Evolutionary conservation across 1,284 basidiomycete genomes (phyloP), one percentile per base, ranked within the genome.

Genomic region (Puccinia horiana): DNA sequence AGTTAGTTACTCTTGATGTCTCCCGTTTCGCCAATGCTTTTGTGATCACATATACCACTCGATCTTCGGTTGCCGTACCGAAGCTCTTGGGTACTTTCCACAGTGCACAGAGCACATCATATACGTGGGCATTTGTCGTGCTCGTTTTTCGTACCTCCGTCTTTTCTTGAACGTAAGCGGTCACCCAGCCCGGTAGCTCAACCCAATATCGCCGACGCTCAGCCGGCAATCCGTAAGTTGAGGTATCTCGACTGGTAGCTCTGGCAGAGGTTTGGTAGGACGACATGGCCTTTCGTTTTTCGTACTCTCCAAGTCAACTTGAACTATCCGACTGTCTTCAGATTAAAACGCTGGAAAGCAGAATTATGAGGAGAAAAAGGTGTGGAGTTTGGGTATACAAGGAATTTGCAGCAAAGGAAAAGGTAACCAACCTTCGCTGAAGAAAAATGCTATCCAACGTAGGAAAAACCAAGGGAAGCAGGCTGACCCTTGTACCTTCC

Each of bases 111-210:
- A 75, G 72, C 1, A 58, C 1, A 4, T 75, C 72, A n/a, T 52
- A 75, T 11, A 75, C 52, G 4, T 52, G 11, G 5, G 72, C 44
- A 32, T 75, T 75, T 4, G 18, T 54, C 6, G 49, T 52, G 23
- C 23, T 23, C 37, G 12, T 2, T 29, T 75, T 75, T 18, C 11
- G 9, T n/a, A 75, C 14, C 26, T 73, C 44, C 44, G 47, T 52
- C 37, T 40, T 47, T 29, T 70, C 37, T 20, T n/a, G 35, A 8
- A 75, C 35, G 35, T 56, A 75, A 12, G 29, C 26, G 6, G 72
- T 75, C 32, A 75, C 72, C 72, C 72, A 75, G 37, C 72, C 72
- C 37, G 72, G 72, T 12, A 75, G 52, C 29, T 58, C 52, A 4
- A 58, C 52, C 72, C 72, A 75, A 32, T 37, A 75, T 14, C 72